Evolutionary conservation across 225 moss, liverwort and hornwort species (phyloP), one percentile per base, ranked within the genome.

Genomic region (Bryum argenteum): DNA sequence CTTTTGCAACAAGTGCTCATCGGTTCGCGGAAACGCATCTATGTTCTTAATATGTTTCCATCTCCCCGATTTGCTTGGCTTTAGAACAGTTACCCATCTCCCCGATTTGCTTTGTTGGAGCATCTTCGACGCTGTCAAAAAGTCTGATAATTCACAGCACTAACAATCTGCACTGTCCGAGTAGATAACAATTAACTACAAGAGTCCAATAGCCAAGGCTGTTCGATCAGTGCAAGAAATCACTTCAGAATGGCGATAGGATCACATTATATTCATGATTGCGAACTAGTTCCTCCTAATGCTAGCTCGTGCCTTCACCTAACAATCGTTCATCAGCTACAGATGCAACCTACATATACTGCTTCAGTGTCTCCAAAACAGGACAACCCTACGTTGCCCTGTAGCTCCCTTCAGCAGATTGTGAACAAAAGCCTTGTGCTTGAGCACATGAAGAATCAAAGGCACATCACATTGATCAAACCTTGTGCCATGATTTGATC

Each of bases 11-110:
- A 97, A 86, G 78, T 97, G 97, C 50, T 94, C 94, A 75, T 97
- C 86, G 15, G 94, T 82, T 77, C 90, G 84, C 11, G 93, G 97
- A 71, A 94, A 94, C 16, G 92, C 97, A 87, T 97, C 93, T 63
- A 90, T 42, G 69, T 76, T 90, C 74, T 83, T 93, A 74, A 97
- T 72, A 66, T 74, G 23, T 70, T 90, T 88, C 72, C 83, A 83
- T 80, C 69, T 90, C 59, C 79, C 83, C 48, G 57, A 19, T 55
- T 72, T 89, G 77, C 65, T 75, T 72, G 65, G 72, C 57, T 57
- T 70, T 33, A 33, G 33, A 74, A 97, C 70, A 66, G 75, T 33
- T 70, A 88, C 88, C 72, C 83, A 83, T 80, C 69, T 90, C 59
- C 79, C 83, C 48, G 57, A 19, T 55, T 72, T 89, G 77, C 65